Evolutionary conservation across 768 basidiomycete species (phyloP).

Genomic region (Termitomyces sp.): DNA sequence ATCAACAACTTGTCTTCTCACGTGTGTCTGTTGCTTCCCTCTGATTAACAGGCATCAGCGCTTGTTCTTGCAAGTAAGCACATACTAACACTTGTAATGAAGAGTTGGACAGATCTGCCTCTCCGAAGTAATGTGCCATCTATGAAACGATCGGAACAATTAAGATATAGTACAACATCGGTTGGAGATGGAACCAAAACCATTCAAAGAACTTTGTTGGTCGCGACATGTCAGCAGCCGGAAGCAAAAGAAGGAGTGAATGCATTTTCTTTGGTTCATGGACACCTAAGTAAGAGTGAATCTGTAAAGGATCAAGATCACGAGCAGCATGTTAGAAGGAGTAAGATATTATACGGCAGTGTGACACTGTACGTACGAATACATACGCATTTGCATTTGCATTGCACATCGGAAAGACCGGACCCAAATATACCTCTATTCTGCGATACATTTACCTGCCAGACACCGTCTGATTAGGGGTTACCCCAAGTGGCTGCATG

Average conservation of each 20-base stretch:
- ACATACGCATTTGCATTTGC: not conserved
- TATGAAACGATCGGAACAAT: slow-evolving; percentile 1
- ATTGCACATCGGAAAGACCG: not conserved
- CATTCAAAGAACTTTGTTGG: not conserved
- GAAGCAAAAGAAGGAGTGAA: not conserved
- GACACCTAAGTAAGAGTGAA: too few relatives aligned
- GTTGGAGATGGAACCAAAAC: not conserved
- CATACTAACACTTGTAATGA: not conserved
- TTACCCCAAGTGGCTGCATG: not conserved
- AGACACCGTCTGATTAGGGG: not conserved
- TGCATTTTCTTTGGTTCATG: too few relatives aligned
- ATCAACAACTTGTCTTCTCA: slow-evolving; percentile 1
- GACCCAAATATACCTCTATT: not conserved
- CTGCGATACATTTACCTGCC: not conserved
- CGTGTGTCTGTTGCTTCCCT: not conserved
- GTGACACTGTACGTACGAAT: not conserved
- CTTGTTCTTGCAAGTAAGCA: not conserved
- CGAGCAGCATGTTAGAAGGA: not conserved
- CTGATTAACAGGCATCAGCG: not conserved
- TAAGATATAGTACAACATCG: not conserved
- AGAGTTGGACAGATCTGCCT: not conserved
- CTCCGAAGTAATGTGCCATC: not conserved
- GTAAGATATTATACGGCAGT: not conserved
- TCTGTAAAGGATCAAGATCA: not conserved
- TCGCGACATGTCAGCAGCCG: not conserved